Evolutionary conservation across 805 yeast species (phyloP).

Genomic region (Kurtzmaniella fragi): DNA sequence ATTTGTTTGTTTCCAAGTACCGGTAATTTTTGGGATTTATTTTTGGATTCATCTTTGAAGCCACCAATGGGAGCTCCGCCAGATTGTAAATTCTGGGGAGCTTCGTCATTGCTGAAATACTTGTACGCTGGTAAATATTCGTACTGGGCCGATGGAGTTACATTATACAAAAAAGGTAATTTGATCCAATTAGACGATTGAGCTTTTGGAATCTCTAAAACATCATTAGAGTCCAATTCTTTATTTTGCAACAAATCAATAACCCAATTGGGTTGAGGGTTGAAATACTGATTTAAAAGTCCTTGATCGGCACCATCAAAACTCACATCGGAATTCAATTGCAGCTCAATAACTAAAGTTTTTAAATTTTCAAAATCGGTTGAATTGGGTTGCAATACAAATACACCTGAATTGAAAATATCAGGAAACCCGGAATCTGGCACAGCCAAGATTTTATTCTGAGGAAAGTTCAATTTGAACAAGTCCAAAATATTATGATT

Average conservation of each 20-base stretch:
- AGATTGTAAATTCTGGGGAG: neutral
- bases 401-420: conserved; percentile 76
- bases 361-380: conserved; percentile 38
- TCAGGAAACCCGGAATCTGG: conserved; percentile 95
- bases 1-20: neutral
- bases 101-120: conserved; percentile 32
- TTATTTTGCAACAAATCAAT: conserved; percentile 5
- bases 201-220: neutral
- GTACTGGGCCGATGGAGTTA: conserved; percentile 61
- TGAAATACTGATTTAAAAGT: conserved; percentile 70
- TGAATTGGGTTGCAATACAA: conserved; percentile 52
- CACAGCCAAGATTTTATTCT: conserved; percentile 43
- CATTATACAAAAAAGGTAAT: conserved; percentile 79
- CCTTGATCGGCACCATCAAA: conserved; percentile 97
- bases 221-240: conserved; percentile 1
- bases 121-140: conserved; percentile 68
- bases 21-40: neutral
- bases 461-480: conserved; percentile 18
- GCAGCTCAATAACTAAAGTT: conserved; percentile 15
- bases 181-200: conserved; percentile 50
- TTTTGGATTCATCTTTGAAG: too few species aligned
- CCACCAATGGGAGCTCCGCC: too few species aligned
- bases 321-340: conserved; percentile 14
- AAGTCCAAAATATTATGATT: conserved; percentile 24
- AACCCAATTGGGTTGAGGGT: conserved; percentile 38